Percentiles rank a stretch among this genome's conserved stretches.
These are phyloP conservation scores for Trametes coccinea DNA, from an alignment of 768 basidiomycete genomes.

Conservation along the genomic window DNA sequence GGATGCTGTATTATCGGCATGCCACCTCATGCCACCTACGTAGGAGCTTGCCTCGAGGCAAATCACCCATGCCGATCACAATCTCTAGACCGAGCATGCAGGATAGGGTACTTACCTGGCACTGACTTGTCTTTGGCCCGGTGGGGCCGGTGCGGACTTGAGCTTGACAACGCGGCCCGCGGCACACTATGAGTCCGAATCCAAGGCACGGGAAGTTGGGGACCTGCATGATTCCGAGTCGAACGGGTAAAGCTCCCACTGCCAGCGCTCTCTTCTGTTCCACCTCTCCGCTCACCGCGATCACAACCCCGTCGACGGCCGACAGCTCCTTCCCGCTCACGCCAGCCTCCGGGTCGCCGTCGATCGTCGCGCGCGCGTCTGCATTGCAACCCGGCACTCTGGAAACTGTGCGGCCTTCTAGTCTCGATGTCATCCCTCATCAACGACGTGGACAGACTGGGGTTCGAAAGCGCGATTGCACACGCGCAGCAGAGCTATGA, in stretches of 20 bases:
- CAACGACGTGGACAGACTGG: constrained; percentile 30
- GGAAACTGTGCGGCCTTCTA: not conserved
- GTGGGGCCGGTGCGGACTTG: not conserved
- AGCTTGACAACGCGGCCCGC: not conserved
- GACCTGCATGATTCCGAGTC: constrained; percentile 10
- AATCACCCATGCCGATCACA: not conserved
- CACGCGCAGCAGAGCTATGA: constrained; percentile 48
- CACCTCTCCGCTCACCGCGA: not conserved
- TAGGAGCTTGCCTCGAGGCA: not conserved
- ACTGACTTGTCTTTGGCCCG: not conserved
- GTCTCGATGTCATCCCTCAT: constrained; percentile 3
- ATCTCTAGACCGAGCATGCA: not conserved
- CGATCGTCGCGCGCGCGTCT: not conserved
- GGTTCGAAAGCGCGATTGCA: constrained; percentile 34
- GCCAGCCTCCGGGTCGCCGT: not conserved
- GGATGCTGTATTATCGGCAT: not conserved
- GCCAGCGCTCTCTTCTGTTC: not conserved
- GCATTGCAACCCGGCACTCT: not conserved
- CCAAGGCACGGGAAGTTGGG: not conserved
- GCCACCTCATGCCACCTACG: constrained; percentile 4
- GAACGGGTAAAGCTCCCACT: not conserved
- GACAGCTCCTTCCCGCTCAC: not conserved
- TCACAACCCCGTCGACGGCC: not conserved
- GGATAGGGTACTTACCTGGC: not conserved
- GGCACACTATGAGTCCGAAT: not conserved